These are phyloP conservation scores for Lasiodiplodia hormozganensis DNA, from an alignment of 2,329 filamentous ascomycete species.

Conservation along the genomic window DNA sequence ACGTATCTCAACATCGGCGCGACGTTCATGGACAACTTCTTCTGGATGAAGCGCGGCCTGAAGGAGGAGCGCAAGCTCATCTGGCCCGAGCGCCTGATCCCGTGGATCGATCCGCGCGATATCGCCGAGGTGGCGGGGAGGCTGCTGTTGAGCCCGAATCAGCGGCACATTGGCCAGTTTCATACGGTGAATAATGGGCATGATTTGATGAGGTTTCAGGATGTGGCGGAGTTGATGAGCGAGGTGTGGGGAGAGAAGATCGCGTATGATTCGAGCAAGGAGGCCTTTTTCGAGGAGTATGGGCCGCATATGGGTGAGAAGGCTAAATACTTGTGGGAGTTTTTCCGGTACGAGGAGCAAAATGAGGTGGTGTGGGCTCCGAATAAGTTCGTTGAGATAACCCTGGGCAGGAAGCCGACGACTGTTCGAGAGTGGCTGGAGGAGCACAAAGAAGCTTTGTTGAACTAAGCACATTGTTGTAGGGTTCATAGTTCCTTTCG, in stretches of 20 bases:
- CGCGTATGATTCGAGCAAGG: not conserved
- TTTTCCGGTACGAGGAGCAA: not conserved
- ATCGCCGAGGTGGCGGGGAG: not conserved
- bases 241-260: not conserved
- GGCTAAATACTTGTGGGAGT: not conserved
- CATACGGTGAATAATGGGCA: slow-evolving; percentile 1
- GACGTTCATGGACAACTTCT: slow-evolving; percentile 9
- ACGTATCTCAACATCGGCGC: slow-evolving; percentile 9
- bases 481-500: too few relatives aligned
- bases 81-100: not conserved
- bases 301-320: not conserved
- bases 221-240: not conserved
- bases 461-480: too few relatives aligned
- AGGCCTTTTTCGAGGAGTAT: not conserved
- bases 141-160: not conserved
- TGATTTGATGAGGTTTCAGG: not conserved
- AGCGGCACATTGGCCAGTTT: not conserved
- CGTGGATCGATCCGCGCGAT: not conserved
- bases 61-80: not conserved
- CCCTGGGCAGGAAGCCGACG: not conserved
- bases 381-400: slow-evolving; percentile 10
- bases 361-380: slow-evolving; percentile 7
- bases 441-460: not conserved
- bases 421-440: not conserved
- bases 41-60: not conserved